Percentiles rank a stretch among this genome's conserved stretches.
These are phyloP conservation scores for Trichomonas vaginalis DNA, from an alignment of 208 protist genomes.

Conservation along the genomic window DNA sequence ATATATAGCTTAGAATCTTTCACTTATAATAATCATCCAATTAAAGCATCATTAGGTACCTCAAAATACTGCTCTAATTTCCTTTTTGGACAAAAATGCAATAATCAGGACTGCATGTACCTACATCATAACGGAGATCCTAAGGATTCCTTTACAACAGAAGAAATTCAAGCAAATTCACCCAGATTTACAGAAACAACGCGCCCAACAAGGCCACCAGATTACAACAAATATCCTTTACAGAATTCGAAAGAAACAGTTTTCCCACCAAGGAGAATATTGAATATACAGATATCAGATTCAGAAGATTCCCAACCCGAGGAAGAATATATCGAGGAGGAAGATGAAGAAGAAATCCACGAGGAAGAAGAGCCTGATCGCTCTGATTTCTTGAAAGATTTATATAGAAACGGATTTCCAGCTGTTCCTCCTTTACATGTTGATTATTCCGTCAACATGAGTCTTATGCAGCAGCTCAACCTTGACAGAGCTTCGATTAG, in stretches of 20 bases:
- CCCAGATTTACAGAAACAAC: background rate
- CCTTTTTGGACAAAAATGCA: slow-evolving; percentile 46
- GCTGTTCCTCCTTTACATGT: background rate
- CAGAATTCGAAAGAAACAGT: background rate
- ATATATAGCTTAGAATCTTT: slow-evolving; percentile 51
- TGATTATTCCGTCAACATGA: background rate
- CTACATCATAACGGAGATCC: slow-evolving; percentile 51
- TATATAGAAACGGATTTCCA: background rate
- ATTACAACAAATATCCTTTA: background rate
- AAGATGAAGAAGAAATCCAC: background rate
- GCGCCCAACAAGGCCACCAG: background rate
- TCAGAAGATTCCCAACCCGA: background rate
- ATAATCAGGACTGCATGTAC: slow-evolving; percentile 65
- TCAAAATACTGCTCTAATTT: slow-evolving; percentile 66
- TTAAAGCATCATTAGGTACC: slow-evolving; percentile 59
- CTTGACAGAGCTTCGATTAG: background rate
- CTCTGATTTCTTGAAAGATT: background rate
- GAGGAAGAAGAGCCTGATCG: background rate
- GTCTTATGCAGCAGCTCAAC: background rate
- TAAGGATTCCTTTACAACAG: slow-evolving; percentile 49
- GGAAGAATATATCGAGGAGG: background rate
- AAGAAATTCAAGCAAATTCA: slow-evolving; percentile 38
- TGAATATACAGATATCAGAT: background rate
- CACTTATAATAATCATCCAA: slow-evolving; percentile 36
- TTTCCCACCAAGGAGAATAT: background rate